Percentiles rank a stretch among this genome's conserved stretches.
phyloP scores from a whole-genome alignment of 2,329 filamentous ascomycete species.

The Stachybotrys chlorohalonatus region DNA sequence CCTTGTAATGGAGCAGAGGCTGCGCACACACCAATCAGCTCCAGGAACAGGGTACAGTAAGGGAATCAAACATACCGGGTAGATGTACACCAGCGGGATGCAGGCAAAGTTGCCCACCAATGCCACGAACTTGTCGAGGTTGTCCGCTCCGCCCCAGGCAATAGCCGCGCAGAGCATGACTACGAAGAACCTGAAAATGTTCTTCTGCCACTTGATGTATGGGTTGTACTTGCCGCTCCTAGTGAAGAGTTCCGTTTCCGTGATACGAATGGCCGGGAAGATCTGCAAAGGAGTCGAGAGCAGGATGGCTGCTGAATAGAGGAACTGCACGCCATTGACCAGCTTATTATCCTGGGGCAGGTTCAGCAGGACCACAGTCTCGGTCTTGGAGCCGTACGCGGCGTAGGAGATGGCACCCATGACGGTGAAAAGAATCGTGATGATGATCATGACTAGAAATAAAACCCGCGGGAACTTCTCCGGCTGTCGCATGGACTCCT shows the following conservation, averaged over 20 bases:
- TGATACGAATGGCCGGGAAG: conserved; percentile 95
- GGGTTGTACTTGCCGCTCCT: conserved; percentile 95
- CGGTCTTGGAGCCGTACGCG: conserved; percentile 88
- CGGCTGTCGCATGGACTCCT: conserved; percentile 91
- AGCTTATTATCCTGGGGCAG: conserved; percentile 91
- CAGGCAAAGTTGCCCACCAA: conserved; percentile 96
- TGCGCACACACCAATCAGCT: conserved; percentile 26
- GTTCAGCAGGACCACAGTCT: conserved; percentile 94
- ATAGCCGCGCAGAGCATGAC: conserved; percentile 79
- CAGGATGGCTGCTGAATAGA: conserved; percentile 96
- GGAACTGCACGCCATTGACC: conserved; percentile 91
- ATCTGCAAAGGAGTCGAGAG: conserved; percentile 93
- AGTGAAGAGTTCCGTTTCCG: conserved; percentile 88
- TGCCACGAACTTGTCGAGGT: conserved; percentile 95
- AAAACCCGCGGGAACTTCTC: conserved; percentile 86
- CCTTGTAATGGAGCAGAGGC: conserved; percentile 84
- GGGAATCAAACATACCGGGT: conserved; percentile 63
- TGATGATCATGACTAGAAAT: conserved; percentile 86
- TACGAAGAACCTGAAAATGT: conserved; percentile 87
- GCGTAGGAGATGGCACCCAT: conserved; percentile 94
- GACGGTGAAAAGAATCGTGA: conserved; percentile 80
- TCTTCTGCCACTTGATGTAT: conserved; percentile 99
- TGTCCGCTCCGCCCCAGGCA: conserved; percentile 84
- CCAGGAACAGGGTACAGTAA: not conserved
- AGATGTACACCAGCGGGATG: conserved; percentile 93